Conservation (phyloP, 768 basidiomycete species). For the Heimioporus sp. region DNA sequence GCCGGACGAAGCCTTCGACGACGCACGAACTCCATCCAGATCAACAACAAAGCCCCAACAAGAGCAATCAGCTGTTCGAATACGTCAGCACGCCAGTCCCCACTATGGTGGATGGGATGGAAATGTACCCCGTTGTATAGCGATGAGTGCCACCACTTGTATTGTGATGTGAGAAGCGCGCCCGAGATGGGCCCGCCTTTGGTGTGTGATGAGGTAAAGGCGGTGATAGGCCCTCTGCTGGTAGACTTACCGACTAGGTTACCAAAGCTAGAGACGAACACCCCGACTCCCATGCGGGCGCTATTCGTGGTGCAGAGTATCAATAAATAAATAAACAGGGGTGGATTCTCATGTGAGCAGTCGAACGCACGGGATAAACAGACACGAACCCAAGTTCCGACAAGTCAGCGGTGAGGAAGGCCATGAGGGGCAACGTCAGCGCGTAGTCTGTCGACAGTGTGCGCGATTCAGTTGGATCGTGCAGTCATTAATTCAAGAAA, state of each 20-base stretch:
- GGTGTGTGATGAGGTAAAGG: neutral
- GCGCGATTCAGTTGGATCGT: neutral
- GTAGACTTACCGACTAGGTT: conserved; percentile 19
- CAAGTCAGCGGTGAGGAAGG: conserved; percentile 42
- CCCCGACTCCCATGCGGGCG: conserved; percentile 27
- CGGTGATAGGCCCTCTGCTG: neutral
- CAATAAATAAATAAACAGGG: too few species aligned
- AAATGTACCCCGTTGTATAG: conserved; percentile 44
- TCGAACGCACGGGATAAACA: neutral
- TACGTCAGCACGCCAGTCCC: neutral
- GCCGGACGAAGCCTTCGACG: neutral
- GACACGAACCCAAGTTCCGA: conserved; percentile 48
- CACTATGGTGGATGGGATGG: too few species aligned
- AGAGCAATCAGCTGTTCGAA: neutral
- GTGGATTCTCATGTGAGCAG: too few species aligned
- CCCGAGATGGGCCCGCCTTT: conserved; percentile 56
- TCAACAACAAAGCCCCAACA: conserved; percentile 2
- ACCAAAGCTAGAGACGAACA: conserved; percentile 11
- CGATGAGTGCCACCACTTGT: conserved; percentile 55
- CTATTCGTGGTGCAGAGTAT: conserved; percentile 4
- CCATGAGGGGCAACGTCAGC: conserved; percentile 41
- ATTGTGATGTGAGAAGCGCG: conserved; percentile 47
- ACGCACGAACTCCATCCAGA: conserved; percentile 5
- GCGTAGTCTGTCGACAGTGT: conserved; percentile 29
- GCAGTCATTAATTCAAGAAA: neutral